Conservation (phyloP, 139 green algal genomes). For the Medakamo hakoo region DNA sequence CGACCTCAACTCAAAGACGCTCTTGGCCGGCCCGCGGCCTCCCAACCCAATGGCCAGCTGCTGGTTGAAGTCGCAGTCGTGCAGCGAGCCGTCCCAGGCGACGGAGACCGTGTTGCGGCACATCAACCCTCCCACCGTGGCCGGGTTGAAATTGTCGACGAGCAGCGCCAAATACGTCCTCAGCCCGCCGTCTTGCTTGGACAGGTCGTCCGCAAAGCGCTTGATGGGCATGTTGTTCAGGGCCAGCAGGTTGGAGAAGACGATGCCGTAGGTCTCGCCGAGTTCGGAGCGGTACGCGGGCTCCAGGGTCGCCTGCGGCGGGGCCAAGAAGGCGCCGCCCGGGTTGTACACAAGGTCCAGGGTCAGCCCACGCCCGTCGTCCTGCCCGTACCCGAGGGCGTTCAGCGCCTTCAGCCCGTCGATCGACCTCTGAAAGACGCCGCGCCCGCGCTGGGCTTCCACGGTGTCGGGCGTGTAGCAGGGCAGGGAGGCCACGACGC, state of each 20-base stretch:
- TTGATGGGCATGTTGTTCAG: conserved; percentile 99
- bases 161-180: conserved; percentile 83
- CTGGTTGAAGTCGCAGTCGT: conserved; percentile 99
- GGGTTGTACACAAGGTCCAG: conserved; percentile 98
- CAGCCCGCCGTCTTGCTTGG: conserved; percentile 23
- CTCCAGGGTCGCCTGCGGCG: conserved; percentile 27
- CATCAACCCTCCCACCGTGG: conserved; percentile 48
- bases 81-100: conserved; percentile 77
- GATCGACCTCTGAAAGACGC: conserved; percentile 87
- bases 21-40: conserved; percentile 15
- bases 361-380: conserved; percentile 35
- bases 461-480: conserved; percentile 84
- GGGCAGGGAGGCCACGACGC: conserved; percentile 83
- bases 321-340: conserved; percentile 50
- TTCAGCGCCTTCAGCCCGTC: conserved; percentile 54
- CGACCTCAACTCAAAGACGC: conserved; percentile 63
- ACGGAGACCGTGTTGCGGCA: conserved; percentile 69
- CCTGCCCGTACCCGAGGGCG: conserved; percentile 57
- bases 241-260: conserved; percentile 71
- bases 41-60: conserved; percentile 64
- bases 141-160: conserved; percentile 73
- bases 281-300: conserved; percentile 37
- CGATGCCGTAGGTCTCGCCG: conserved; percentile 50
- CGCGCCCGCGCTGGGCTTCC: conserved; percentile 64
- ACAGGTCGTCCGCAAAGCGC: conserved; percentile 74